A percentile compares a stretch with the other conserved stretches of the same genome.
Evolutionary conservation across 441 rosid species (phyloP).

Genomic region (Omphalea diandra): DNA sequence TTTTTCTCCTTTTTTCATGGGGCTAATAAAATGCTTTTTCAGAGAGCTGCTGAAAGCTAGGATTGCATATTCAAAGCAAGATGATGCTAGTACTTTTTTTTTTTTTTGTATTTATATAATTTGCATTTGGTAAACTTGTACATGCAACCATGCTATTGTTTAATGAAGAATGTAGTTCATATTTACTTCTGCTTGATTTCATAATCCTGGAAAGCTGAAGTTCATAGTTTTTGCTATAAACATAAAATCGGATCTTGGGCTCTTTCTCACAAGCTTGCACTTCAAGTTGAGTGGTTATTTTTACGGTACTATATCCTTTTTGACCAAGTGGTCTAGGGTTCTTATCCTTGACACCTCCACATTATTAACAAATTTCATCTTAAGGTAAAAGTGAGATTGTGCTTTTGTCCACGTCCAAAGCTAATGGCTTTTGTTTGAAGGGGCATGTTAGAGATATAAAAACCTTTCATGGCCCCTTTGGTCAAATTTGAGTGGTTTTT

Average conservation of each 20-base stretch:
- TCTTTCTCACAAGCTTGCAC: background rate
- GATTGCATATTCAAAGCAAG: conserved; percentile 1
- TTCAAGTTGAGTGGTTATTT: background rate
- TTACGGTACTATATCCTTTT: background rate
- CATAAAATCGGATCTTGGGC: background rate
- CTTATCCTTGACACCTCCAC: background rate
- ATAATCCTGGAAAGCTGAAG: background rate
- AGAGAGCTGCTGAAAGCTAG: background rate
- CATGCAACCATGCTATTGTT: background rate
- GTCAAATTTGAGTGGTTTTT: background rate
- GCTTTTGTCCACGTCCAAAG: background rate
- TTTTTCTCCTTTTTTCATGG: background rate
- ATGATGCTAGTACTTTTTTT: background rate
- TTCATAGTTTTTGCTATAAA: background rate
- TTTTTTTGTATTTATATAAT: background rate
- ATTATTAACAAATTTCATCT: background rate
- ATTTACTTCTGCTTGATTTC: background rate
- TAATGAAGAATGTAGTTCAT: background rate
- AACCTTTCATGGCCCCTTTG: background rate
- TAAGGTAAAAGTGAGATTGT: background rate
- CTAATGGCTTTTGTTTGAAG: background rate
- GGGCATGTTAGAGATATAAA: background rate
- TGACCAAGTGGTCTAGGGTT: background rate
- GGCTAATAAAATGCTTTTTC: background rate
- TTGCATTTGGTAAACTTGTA: background rate